Evolutionary conservation across 768 basidiomycete species (phyloP).

Genomic region (Boletus tylopilopsis): DNA sequence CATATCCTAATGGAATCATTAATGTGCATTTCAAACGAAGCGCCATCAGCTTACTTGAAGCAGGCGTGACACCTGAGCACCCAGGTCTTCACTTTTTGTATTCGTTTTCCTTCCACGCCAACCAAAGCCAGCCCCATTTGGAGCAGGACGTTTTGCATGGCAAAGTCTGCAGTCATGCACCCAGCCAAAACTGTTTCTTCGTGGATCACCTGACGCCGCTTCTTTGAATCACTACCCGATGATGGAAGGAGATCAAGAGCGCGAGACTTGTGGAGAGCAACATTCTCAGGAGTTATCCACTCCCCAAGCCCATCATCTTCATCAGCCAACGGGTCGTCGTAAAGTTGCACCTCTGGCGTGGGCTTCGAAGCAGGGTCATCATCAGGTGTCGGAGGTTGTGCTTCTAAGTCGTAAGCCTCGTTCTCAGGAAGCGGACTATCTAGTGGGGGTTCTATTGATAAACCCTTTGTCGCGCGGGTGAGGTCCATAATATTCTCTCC

Average conservation of each 20-base stretch:
- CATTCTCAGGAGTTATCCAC: constrained; percentile 95
- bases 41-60: constrained; percentile 81
- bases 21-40: neutral
- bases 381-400: constrained; percentile 20
- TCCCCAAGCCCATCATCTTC: constrained; percentile 86
- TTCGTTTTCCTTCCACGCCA: constrained; percentile 85
- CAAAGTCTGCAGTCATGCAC: constrained; percentile 98
- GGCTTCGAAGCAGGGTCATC: constrained; percentile 3
- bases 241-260: constrained; percentile 80
- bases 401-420: constrained; percentile 34
- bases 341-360: constrained; percentile 38
- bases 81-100: constrained; percentile 92
- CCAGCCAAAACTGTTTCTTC: constrained; percentile 57
- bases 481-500: constrained; percentile 10
- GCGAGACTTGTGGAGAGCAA: constrained; percentile 79
- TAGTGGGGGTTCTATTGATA: constrained; percentile 15
- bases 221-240: constrained; percentile 28
- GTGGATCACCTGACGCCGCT: constrained; percentile 34
- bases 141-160: constrained; percentile 96
- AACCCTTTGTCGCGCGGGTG: neutral
- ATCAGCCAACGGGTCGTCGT: constrained; percentile 72
- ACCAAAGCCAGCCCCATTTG: constrained; percentile 93
- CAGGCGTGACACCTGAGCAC: constrained; percentile 97
- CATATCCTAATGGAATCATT: constrained; percentile 62
- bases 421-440: constrained; percentile 2